Evolutionary conservation across 208 protist genomes (phyloP).

Genomic region (Crithidia brevicula): DNA sequence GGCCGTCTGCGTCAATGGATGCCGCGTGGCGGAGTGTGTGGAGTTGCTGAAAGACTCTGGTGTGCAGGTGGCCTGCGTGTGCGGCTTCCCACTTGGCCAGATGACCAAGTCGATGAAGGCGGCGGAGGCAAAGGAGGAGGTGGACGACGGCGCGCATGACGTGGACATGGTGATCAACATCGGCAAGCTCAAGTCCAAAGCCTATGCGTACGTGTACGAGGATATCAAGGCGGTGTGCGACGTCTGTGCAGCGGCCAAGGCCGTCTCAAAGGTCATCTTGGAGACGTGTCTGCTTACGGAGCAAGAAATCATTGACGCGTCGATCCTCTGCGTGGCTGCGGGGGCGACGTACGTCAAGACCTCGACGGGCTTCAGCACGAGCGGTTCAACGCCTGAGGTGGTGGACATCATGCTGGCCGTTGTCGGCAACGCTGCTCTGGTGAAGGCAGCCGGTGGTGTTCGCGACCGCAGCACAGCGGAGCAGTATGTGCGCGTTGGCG

Average conservation of each 20-base stretch:
- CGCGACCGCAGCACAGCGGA: conserved; percentile 64
- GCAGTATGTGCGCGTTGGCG: conserved; percentile 86
- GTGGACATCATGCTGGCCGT: conserved; percentile 92
- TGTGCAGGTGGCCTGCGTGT: conserved; percentile 72
- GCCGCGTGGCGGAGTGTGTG: conserved; percentile 56
- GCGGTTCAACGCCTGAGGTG: conserved; percentile 86
- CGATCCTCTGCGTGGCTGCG: conserved; percentile 82
- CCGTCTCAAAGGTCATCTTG: conserved; percentile 92
- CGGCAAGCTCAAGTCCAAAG: conserved; percentile 82
- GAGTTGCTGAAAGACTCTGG: conserved; percentile 45
- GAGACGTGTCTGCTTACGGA: conserved; percentile 91
- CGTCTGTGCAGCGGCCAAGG: conserved; percentile 36
- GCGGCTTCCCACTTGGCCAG: conserved; percentile 94
- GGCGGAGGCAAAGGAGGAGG: conserved; percentile 70
- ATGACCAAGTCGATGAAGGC: conserved; percentile 83
- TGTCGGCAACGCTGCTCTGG: conserved; percentile 74
- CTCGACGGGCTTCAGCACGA: conserved; percentile 93
- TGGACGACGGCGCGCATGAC: conserved; percentile 86
- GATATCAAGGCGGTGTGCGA: conserved; percentile 86
- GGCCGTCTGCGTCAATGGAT: conserved; percentile 94
- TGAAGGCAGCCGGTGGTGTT: conserved; percentile 95
- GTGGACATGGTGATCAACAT: conserved; percentile 97
- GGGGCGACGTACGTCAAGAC: conserved; percentile 96
- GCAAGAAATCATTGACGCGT: conserved; percentile 92
- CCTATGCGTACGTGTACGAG: conserved; percentile 82